Percentiles rank a stretch among this genome's conserved stretches.
Conservation (phyloP, 495 filamentous ascomycete genomes). For the Articulospora tetracladia region DNA sequence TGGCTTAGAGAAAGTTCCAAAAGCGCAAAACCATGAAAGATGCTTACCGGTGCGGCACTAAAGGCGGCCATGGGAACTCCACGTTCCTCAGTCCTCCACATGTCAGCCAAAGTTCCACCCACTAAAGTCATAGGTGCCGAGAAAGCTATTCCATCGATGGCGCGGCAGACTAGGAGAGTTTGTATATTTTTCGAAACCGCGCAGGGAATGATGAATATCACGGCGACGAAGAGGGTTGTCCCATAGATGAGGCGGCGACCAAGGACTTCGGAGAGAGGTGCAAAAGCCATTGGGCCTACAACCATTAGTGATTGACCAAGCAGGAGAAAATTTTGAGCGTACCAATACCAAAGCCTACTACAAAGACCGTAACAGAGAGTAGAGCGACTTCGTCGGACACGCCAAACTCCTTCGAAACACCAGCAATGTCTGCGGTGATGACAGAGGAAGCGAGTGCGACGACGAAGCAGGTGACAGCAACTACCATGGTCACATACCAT, state of each 20-base stretch:
- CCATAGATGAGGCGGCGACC: slow-evolving; percentile 67
- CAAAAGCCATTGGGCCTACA: slow-evolving; percentile 72
- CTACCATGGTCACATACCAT: slow-evolving; percentile 67
- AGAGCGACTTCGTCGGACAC: slow-evolving; percentile 64
- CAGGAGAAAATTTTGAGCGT: slow-evolving; percentile 16
- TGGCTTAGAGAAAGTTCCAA: not conserved
- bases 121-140: slow-evolving; percentile 81
- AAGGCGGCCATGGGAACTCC: slow-evolving; percentile 87
- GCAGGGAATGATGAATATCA: slow-evolving; percentile 75
- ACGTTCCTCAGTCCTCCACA: slow-evolving; percentile 78
- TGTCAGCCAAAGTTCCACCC: slow-evolving; percentile 74
- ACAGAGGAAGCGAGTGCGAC: slow-evolving; percentile 62
- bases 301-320: slow-evolving; percentile 5
- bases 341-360: slow-evolving; percentile 76
- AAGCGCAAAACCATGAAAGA: slow-evolving; percentile 64
- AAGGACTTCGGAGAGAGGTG: slow-evolving; percentile 69
- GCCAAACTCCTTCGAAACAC: slow-evolving; percentile 54
- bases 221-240: slow-evolving; percentile 57
- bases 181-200: slow-evolving; percentile 70
- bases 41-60: slow-evolving; percentile 56
- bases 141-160: slow-evolving; percentile 78
- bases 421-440: slow-evolving; percentile 64
- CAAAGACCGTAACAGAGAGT: slow-evolving; percentile 67
- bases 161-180: slow-evolving; percentile 67
- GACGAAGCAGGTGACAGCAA: slow-evolving; percentile 60